Conservation (phyloP, 495 filamentous ascomycete genomes). For the Lentithecium fluviatile region DNA sequence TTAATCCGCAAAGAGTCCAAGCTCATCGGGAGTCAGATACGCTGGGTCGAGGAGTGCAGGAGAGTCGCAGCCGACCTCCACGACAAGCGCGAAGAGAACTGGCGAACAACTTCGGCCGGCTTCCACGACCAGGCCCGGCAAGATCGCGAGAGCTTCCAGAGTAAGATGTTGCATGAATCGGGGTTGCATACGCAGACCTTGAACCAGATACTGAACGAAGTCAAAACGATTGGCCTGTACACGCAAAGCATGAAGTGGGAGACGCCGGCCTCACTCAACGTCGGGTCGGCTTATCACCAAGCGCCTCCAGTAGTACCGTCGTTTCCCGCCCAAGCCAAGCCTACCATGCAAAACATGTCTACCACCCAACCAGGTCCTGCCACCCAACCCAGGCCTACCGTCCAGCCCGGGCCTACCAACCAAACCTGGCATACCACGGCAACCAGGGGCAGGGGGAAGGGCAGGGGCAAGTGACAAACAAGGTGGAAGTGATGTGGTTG, state of each 20-base stretch:
- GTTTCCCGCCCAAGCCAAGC: conserved; percentile 14
- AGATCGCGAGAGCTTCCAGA: conserved; percentile 38
- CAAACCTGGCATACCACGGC: conserved; percentile 8
- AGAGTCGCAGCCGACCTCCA: conserved; percentile 34
- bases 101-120: conserved; percentile 38
- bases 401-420: no score
- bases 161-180: conserved; percentile 33
- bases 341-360: no score
- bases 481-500: not conserved
- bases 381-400: no score
- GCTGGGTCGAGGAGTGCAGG: conserved; percentile 42
- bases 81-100: conserved; percentile 40
- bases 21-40: conserved; percentile 38
- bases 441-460: not conserved
- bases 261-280: conserved; percentile 20
- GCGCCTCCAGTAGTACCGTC: conserved; percentile 8
- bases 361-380: no score
- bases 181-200: conserved; percentile 28
- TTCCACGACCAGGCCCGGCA: conserved; percentile 39
- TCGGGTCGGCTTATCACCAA: conserved; percentile 2
- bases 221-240: conserved; percentile 20
- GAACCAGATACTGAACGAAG: conserved; percentile 29
- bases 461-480: conserved; percentile 6
- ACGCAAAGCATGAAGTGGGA: conserved; percentile 33
- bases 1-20: conserved; percentile 25